These are phyloP conservation scores for Verticillium zaregamsianum DNA, from an alignment of 2,329 filamentous ascomycete genomes.

Conservation along the genomic window DNA sequence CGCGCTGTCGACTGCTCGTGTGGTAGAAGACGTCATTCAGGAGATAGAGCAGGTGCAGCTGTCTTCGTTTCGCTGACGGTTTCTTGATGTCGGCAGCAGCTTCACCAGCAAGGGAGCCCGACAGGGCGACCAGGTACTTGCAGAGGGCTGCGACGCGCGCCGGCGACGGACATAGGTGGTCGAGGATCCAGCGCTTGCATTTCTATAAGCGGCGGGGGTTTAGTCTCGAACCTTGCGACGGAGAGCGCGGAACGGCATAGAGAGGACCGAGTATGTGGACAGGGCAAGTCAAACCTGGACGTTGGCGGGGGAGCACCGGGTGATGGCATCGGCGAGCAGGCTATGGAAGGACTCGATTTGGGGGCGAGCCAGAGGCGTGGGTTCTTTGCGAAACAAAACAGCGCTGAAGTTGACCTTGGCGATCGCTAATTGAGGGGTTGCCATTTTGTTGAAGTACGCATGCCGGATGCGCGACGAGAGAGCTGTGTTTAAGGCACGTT, in stretches of 20 bases:
- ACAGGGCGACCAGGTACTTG: constrained; percentile 70
- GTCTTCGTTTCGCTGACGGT: constrained; percentile 61
- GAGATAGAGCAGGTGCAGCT: constrained; percentile 73
- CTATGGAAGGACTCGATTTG: constrained; percentile 67
- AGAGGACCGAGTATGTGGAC: background rate
- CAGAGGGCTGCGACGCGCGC: constrained; percentile 63
- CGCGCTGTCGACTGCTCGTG: constrained; percentile 46
- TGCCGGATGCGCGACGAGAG: background rate
- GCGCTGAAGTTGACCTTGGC: constrained; percentile 76
- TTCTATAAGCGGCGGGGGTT: constrained; percentile 53
- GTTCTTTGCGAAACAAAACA: constrained; percentile 69
- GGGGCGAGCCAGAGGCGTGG: constrained; percentile 62
- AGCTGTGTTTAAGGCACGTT: too few relatives aligned
- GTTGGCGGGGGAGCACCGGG: constrained; percentile 72
- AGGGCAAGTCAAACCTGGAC: constrained; percentile 72
- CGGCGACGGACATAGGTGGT: constrained; percentile 64
- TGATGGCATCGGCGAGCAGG: constrained; percentile 59
- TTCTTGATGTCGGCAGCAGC: constrained; percentile 8
- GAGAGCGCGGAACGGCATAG: constrained; percentile 8
- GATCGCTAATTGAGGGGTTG: constrained; percentile 68
- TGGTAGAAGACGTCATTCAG: constrained; percentile 77
- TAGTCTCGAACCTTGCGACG: constrained; percentile 22
- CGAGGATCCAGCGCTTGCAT: constrained; percentile 82
- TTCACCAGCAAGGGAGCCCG: constrained; percentile 47
- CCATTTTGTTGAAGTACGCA: constrained; percentile 39